A percentile compares a stretch with the other conserved stretches of the same genome.
These are phyloP conservation scores for Paraurostyla sp. DNA, from an alignment of 73 alveolate species.

Conservation along the genomic window DNA sequence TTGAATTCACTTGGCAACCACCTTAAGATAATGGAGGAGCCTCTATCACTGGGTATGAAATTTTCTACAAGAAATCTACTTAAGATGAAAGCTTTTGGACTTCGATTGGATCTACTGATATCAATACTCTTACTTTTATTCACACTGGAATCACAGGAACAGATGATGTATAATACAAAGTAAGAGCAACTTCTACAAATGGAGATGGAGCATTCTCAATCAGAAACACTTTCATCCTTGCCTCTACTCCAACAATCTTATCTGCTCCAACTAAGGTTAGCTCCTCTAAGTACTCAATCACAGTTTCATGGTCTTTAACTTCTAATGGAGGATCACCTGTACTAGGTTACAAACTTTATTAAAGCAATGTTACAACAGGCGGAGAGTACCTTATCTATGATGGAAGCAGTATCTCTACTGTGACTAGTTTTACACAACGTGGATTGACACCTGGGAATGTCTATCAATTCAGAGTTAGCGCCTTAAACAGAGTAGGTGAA, in stretches of 20 bases:
- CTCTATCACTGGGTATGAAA: constrained; percentile 65
- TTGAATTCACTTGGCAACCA: constrained; percentile 43
- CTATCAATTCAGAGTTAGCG: constrained; percentile 63
- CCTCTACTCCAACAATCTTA: constrained; percentile 65
- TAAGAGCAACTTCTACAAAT: constrained; percentile 61
- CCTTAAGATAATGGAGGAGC: constrained; percentile 85
- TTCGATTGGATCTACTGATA: constrained; percentile 35
- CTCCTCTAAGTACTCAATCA: constrained; percentile 42
- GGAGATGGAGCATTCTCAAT: constrained; percentile 69
- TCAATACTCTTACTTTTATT: constrained; percentile 48
- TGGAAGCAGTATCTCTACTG: constrained; percentile 69
- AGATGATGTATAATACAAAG: constrained; percentile 72
- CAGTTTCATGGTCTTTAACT: constrained; percentile 61
- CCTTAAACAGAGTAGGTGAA: constrained; percentile 75
- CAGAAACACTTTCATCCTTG: constrained; percentile 71
- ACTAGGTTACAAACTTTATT: constrained; percentile 80
- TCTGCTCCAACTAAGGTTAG: constrained; percentile 63
- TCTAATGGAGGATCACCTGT: constrained; percentile 81
- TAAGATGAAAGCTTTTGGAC: constrained; percentile 68
- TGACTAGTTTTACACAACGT: constrained; percentile 30
- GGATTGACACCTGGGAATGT: constrained; percentile 64
- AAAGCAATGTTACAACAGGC: constrained; percentile 66
- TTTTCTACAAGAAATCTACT: constrained; percentile 50
- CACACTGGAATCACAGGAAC: constrained; percentile 72
- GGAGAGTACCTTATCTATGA: constrained; percentile 67